Conservation (phyloP, 352 stramenopile genomes). For the Chrysophaeum taylorii region DNA sequence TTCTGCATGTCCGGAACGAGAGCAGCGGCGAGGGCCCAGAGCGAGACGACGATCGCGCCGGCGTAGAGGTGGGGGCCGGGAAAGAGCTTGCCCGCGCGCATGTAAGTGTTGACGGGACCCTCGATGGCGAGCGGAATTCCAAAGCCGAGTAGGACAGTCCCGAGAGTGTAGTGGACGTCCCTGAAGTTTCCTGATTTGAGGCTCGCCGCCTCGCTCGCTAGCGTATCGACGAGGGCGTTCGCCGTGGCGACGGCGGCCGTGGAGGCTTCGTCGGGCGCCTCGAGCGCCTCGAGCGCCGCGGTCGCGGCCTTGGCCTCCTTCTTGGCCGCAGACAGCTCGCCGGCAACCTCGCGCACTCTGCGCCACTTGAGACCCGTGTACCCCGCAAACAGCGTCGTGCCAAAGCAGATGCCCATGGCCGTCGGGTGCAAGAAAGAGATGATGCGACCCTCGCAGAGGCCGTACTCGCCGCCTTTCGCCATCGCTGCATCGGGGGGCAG, state of each 20-base stretch:
- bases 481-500: neutral
- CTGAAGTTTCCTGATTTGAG: constrained; percentile 34
- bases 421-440: constrained; percentile 44
- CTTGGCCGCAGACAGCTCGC: constrained; percentile 47
- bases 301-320: constrained; percentile 31
- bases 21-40: constrained; percentile 43
- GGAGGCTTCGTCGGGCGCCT: constrained; percentile 27
- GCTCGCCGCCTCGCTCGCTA: constrained; percentile 44
- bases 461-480: constrained; percentile 3
- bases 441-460: constrained; percentile 35
- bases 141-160: constrained; percentile 43
- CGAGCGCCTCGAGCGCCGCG: constrained; percentile 28
- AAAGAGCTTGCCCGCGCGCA: constrained; percentile 55
- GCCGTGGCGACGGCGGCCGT: constrained; percentile 28
- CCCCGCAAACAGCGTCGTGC: constrained; percentile 43
- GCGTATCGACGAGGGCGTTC: constrained; percentile 36
- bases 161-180: constrained; percentile 53
- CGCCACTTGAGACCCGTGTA: constrained; percentile 42
- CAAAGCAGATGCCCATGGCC: constrained; percentile 40
- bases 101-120: constrained; percentile 57
- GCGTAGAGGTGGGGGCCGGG: constrained; percentile 55
- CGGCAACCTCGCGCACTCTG: constrained; percentile 45
- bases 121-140: constrained; percentile 56
- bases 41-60: constrained; percentile 38
- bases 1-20: constrained; percentile 58